Percentiles rank a stretch among this genome's conserved stretches.
phyloP scores from a whole-genome alignment of 768 basidiomycete genomes.

The Boletus reticulatus region DNA sequence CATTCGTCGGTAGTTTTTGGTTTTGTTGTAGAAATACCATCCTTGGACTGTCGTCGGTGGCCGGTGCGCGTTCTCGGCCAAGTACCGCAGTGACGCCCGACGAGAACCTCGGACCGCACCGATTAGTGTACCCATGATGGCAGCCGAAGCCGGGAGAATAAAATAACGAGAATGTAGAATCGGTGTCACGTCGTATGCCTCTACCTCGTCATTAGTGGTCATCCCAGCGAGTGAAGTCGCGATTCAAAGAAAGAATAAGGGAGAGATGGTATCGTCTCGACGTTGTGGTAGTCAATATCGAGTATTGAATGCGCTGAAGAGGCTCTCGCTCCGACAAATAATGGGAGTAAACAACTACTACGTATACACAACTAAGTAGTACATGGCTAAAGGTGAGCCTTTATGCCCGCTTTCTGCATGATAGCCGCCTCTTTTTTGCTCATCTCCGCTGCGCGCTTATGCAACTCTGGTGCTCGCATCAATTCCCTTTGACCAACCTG shows the following conservation, averaged over 20 bases:
- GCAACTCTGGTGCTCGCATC: conserved; percentile 66
- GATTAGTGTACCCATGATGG: conserved; percentile 61
- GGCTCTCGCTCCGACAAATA: no score
- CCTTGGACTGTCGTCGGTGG: conserved; percentile 82
- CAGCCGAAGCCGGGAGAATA: conserved; percentile 57
- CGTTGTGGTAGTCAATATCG: neutral
- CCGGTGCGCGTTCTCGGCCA: conserved; percentile 92
- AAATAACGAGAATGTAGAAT: conserved; percentile 49
- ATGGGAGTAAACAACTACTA: no score
- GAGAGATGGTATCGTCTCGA: neutral
- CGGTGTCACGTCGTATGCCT: conserved; percentile 29
- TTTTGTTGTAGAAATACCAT: conserved; percentile 97
- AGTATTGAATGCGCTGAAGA: no score
- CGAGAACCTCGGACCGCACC: conserved; percentile 75
- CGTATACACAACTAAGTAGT: no score
- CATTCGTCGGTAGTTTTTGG: conserved; percentile 87
- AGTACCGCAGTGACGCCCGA: conserved; percentile 69
- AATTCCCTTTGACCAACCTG: conserved; percentile 92
- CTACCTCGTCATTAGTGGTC: conserved; percentile 11
- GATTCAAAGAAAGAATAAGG: neutral
- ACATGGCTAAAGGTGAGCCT: conserved; percentile 46
- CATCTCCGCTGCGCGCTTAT: conserved; percentile 49
- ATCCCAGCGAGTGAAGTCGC: conserved; percentile 10
- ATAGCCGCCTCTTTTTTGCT: conserved; percentile 62
- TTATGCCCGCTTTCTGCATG: conserved; percentile 58